Conservation (phyloP, 805 yeast species). For the Ogataea salicorniae region DNA sequence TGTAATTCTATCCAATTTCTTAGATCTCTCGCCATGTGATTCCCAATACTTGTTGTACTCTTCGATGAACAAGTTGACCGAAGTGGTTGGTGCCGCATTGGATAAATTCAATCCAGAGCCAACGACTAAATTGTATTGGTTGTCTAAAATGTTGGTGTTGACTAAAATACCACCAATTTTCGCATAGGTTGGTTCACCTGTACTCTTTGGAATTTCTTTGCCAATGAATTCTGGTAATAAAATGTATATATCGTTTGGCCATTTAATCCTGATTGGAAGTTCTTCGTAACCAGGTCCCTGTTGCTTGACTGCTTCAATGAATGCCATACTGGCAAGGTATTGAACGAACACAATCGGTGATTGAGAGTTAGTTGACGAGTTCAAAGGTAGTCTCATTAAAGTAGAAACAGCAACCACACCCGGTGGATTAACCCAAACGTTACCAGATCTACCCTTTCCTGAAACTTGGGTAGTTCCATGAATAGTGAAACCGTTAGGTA, state of each 20-base stretch:
- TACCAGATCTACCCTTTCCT: slow-evolving; percentile 94
- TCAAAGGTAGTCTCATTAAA: slow-evolving; percentile 52
- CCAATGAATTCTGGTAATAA: slow-evolving; percentile 56
- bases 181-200: slow-evolving; percentile 56
- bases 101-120: slow-evolving; percentile 86
- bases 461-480: slow-evolving; percentile 81
- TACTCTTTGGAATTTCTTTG: slow-evolving; percentile 15
- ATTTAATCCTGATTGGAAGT: slow-evolving; percentile 77
- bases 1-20: slow-evolving; percentile 18
- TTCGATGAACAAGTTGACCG: slow-evolving; percentile 66
- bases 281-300: slow-evolving; percentile 53
- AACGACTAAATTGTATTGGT: slow-evolving; percentile 60
- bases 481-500: slow-evolving; percentile 68
- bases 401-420: slow-evolving; percentile 86
- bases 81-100: slow-evolving; percentile 88
- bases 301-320: slow-evolving; percentile 66
- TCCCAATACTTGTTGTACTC: slow-evolving; percentile 52
- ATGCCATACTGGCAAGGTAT: slow-evolving; percentile 77
- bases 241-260: slow-evolving; percentile 95
- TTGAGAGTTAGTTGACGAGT: slow-evolving; percentile 31
- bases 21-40: slow-evolving; percentile 36
- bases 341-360: slow-evolving; percentile 77
- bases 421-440: slow-evolving; percentile 89
- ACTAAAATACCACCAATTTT: slow-evolving; percentile 84
- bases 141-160: slow-evolving; percentile 63